These are phyloP conservation scores for Aspergillus japonicus DNA, from an alignment of 2,329 filamentous ascomycete genomes.

Conservation along the genomic window DNA sequence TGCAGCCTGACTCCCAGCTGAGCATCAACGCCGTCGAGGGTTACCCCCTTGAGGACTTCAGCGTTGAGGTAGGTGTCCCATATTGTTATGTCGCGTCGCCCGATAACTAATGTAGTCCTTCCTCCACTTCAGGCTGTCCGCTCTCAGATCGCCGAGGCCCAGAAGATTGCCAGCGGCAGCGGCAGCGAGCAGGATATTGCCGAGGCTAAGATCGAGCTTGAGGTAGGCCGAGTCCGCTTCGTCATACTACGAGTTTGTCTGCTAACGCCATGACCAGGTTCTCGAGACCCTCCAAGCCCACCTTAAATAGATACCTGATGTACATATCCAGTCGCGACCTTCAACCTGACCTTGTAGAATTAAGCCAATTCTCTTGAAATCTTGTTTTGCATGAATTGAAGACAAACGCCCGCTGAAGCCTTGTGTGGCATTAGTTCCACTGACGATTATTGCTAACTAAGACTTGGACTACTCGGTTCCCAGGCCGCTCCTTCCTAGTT, in stretches of 20 bases:
- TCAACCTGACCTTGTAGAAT: conserved; percentile 41
- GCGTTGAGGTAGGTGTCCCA: conserved; percentile 63
- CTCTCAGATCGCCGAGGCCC: conserved; percentile 87
- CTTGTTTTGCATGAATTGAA: neutral
- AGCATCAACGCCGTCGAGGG: conserved; percentile 99
- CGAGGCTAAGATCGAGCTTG: conserved; percentile 98
- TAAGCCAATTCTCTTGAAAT: conserved; percentile 35
- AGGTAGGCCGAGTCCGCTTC: conserved; percentile 60
- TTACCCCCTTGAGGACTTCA: conserved; percentile 93
- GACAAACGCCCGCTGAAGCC: neutral
- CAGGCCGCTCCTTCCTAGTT: conserved; percentile 10
- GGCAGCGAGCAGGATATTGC: conserved; percentile 97
- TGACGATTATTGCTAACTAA: neutral
- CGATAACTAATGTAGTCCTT: conserved; percentile 10
- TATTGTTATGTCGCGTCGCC: neutral
- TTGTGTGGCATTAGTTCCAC: neutral
- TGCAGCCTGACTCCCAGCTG: conserved; percentile 89
- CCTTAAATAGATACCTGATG: conserved; percentile 47
- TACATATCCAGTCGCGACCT: conserved; percentile 40
- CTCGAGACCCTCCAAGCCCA: conserved; percentile 51
- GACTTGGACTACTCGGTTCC: neutral
- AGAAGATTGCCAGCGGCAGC: conserved; percentile 86
- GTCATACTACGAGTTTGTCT: neutral
- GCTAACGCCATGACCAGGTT: conserved; percentile 37
- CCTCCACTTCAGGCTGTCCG: conserved; percentile 62